These are phyloP conservation scores for Dictyostelium capitatum DNA, from an alignment of 78 protist genomes.

Conservation along the genomic window DNA sequence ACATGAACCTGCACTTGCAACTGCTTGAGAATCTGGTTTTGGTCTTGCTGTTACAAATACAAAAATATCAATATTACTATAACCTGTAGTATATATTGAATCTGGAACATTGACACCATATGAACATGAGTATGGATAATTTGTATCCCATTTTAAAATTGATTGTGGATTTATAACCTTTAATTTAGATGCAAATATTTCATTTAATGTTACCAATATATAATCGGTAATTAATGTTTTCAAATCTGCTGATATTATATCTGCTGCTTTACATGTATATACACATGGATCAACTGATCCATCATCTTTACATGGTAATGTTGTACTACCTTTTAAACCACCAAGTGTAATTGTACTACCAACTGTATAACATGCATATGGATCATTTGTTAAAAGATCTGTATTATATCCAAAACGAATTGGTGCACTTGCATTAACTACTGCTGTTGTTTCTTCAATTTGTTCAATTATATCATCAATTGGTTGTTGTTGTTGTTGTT, in stretches of 20 bases:
- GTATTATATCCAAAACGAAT: not conserved
- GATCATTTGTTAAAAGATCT: not conserved
- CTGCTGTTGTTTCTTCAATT: no score
- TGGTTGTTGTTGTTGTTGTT: no score
- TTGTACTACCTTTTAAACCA: not conserved
- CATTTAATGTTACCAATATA: no score
- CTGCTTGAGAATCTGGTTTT: not conserved
- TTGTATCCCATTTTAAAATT: no score
- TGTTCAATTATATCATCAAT: no score
- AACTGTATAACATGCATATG: conserved; percentile 9
- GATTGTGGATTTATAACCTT: no score
- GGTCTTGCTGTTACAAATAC: not conserved
- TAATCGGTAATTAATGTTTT: not conserved
- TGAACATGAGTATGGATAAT: not conserved
- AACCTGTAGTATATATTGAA: not conserved
- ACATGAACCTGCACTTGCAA: conserved; percentile 1
- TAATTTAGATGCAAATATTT: no score
- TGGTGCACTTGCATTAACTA: not conserved
- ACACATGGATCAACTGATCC: not conserved
- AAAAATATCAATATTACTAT: not conserved
- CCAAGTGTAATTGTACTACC: not conserved
- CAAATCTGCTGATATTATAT: not conserved
- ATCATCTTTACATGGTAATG: not conserved
- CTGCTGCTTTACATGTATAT: not conserved
- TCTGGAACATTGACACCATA: not conserved